Percentiles rank a stretch among this genome's conserved stretches.
Conservation (phyloP, 768 basidiomycete genomes). For the Saitozyma sp. region DNA sequence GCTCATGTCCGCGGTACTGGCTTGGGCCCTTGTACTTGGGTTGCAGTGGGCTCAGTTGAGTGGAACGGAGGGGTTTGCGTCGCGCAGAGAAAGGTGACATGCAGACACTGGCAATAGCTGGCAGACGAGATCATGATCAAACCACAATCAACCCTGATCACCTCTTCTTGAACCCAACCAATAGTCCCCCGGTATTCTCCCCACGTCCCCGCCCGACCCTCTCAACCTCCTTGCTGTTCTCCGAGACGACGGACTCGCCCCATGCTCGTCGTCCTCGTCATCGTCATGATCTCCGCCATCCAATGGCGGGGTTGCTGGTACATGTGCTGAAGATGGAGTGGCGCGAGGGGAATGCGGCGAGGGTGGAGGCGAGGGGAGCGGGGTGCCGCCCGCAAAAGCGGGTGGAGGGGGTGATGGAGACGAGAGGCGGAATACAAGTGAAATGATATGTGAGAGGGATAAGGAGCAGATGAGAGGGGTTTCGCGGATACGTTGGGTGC, state of each 20-base stretch:
- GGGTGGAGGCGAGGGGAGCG: slow-evolving; percentile 11
- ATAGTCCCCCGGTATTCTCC: slow-evolving; percentile 34
- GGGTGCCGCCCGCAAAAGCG: slow-evolving; percentile 39
- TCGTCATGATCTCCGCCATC: slow-evolving; percentile 2
- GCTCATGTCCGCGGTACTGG: too few species aligned
- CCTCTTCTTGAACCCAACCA: slow-evolving; percentile 11
- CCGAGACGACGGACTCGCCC: neutral
- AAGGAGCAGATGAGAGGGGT: slow-evolving; percentile 39
- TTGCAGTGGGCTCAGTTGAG: too few species aligned
- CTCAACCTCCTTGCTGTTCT: slow-evolving; percentile 1
- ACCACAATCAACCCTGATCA: neutral
- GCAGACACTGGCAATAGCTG: too few species aligned
- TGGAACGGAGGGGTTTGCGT: too few species aligned
- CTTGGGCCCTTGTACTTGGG: too few species aligned
- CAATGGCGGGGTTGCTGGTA: neutral
- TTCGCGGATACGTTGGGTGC: slow-evolving; percentile 16
- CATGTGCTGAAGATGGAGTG: neutral
- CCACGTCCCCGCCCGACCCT: neutral
- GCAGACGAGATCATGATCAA: neutral
- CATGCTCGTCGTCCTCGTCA: slow-evolving; percentile 1
- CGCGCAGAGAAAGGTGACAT: too few species aligned
- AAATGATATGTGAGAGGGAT: slow-evolving; percentile 26
- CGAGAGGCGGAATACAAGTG: slow-evolving; percentile 30
- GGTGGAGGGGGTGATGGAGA: slow-evolving; percentile 23
- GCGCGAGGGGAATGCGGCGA: neutral